Base-by-base conservation (phyloP, 768 basidiomycete species). In the Dendrothele bispora region DNA sequence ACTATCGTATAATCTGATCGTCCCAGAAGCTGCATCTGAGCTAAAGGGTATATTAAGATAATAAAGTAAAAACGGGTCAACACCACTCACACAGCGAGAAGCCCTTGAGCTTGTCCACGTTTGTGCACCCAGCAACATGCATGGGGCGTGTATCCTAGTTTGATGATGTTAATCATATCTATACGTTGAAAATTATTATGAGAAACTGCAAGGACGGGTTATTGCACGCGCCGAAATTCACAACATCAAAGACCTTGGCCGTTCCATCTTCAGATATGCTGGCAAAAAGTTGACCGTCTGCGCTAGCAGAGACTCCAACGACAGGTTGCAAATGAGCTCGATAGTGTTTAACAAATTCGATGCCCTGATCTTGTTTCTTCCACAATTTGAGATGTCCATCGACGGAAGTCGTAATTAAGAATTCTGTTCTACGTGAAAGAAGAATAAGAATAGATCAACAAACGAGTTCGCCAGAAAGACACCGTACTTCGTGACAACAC, bases 91-190 rank as follows among this genome's bases (percentile, higher is more conserved):
- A 99, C 77, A 38, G 97, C 97, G 11, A 99, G 73, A 11, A 99
- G 63, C 15, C 86, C 85, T 61, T 91, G 88, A 0, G 89, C 92
- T 57, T 95, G 85, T 39, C 92, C 93, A 18, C 88, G 80, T 50
- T 74, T 76, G 65, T 99, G 97, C 5, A 98, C 88, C 95, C 95
- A 99, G 62, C 92, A 95, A 60, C 92, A 95, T 10, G 91, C 76
- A 53, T 86, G 85, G 8, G 97, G 97, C 17, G 74, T 79, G 61
- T 82, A 98, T 2, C 81, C 87, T 41, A 99, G 75, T 61, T 92
- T 91, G 52, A 99, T 80, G 67, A 98, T 97, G 65, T 97, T 98
- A 60, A 98, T 98, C 95, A 98, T 98, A 65, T 99, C 95, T 98
- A 56, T 30, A 4, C 3, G 20, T 18, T 34, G 15, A 39, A 15